These are phyloP conservation scores for Erythrophleum ivorense DNA, from an alignment of 331 rosid genomes.

Conservation along the genomic window DNA sequence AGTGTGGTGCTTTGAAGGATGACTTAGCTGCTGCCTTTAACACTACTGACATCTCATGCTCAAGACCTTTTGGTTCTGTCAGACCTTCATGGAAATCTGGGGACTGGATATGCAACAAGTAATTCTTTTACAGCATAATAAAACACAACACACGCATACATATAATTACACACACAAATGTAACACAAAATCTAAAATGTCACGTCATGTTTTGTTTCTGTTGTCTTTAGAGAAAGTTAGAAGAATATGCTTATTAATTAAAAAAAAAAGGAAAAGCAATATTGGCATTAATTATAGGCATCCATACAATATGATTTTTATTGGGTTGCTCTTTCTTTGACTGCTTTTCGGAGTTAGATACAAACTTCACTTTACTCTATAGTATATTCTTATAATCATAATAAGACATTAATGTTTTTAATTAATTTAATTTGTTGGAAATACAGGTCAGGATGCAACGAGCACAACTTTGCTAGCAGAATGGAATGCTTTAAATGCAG, in stretches of 20 bases:
- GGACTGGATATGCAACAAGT: constrained; percentile 97
- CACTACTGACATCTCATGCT: constrained; percentile 60
- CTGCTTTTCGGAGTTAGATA: constrained; percentile 17
- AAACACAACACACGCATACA: neutral
- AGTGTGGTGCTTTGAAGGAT: constrained; percentile 94
- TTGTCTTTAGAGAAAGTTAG: constrained; percentile 11
- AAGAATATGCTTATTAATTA: constrained; percentile 6
- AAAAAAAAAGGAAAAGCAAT: neutral
- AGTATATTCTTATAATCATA: neutral
- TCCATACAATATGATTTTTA: constrained; percentile 24
- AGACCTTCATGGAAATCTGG: constrained; percentile 99
- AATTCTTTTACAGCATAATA: neutral
- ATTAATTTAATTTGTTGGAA: neutral
- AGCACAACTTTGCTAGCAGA: constrained; percentile 97
- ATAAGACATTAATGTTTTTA: neutral
- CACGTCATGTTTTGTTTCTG: neutral
- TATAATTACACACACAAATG: neutral
- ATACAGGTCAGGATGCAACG: constrained; percentile 92
- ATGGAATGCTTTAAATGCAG: constrained; percentile 98
- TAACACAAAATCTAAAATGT: neutral
- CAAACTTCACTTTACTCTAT: neutral
- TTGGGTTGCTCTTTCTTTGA: constrained; percentile 43
- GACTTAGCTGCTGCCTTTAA: constrained; percentile 60
- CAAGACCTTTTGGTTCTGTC: constrained; percentile 52
- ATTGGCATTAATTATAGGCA: constrained; percentile 17